A percentile compares a stretch with the other conserved stretches of the same genome.
Evolutionary conservation across 805 yeast species (phyloP).

Genomic region (Cephaloascus fragrans): DNA sequence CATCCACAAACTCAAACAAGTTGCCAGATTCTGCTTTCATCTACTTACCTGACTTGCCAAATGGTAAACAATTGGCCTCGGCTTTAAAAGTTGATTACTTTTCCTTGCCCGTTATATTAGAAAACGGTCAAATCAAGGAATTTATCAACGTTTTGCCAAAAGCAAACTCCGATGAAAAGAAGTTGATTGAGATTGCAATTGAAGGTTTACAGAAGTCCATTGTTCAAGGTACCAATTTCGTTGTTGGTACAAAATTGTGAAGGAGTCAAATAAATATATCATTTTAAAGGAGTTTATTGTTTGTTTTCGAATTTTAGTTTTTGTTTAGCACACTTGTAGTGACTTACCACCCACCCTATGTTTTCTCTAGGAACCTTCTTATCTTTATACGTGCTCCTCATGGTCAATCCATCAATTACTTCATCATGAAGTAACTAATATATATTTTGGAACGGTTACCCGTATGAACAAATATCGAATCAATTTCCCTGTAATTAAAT

Average conservation of each 20-base stretch:
- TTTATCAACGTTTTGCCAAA: not conserved
- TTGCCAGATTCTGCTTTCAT: conserved; percentile 39
- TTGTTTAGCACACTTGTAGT: too few species aligned
- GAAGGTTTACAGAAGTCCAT: conserved; percentile 3
- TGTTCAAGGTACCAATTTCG: conserved; percentile 3
- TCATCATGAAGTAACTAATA: too few species aligned
- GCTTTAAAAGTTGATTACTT: conserved; percentile 33
- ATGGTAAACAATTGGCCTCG: conserved; percentile 32
- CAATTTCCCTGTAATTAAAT: too few species aligned
- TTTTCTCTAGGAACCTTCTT: too few species aligned
- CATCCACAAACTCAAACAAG: conserved; percentile 45
- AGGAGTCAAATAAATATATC: too few species aligned
- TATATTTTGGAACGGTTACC: too few species aligned
- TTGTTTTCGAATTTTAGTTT: too few species aligned
- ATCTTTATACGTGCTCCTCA: too few species aligned
- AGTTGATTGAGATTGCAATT: conserved; percentile 3
- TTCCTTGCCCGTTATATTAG: conserved; percentile 36
- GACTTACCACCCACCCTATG: too few species aligned
- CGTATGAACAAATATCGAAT: too few species aligned
- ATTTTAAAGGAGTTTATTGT: too few species aligned
- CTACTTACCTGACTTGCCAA: conserved; percentile 43
- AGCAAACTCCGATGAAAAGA: not conserved
- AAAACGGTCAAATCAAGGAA: conserved; percentile 22
- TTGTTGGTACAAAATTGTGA: conserved; percentile 2
- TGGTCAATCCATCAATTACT: too few species aligned